Base-by-base conservation (phyloP, 495 filamentous ascomycete genomes). In the Aspergillus cavernicola region DNA sequence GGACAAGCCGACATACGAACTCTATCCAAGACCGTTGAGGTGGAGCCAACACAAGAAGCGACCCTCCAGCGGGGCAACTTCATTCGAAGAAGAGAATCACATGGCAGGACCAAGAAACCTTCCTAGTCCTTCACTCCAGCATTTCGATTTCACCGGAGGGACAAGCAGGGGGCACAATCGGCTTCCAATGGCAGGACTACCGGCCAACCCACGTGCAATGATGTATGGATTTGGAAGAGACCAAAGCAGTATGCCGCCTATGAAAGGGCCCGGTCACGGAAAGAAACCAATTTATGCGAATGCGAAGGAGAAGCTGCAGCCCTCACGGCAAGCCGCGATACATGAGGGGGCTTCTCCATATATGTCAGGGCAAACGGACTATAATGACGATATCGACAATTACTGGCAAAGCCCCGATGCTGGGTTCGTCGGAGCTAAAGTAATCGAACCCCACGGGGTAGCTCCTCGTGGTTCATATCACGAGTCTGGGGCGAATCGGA, bases 1-100 rank as follows among this genome's bases (percentile, higher is more conserved):
- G 6, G 62, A 66, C 8, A 60, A 58, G 18, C 53, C 57, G 11
- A 28, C 52, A 32, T 52, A 61, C 19, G 56, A 57, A 24, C 51
- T 77, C 20, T 68, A 65, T 42, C 72, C 74, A 20, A 65, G 68
- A 26, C 72, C 73, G 10, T 53, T 77, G 18, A 64, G 65, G 39
- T 63, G 67, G 62, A 69, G 61, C 22, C 66, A 64, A 29, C 67
- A 64, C 13, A 59, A 58, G 18, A 41, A 58, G 52, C 29, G 70
- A 4, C 68, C 66, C 6, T 38, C 24, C 16, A 77, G 72, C 49
- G 58, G 62, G 8, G 68, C 59, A 22, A 74, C 72, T 1, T 42
- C 70, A 3, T 72, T 74, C 42, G 73, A 76, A 57, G 73, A 76
- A 40, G 73, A 76, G 36, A 69, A 75, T 24, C 38, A 31, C 36